A percentile compares a stretch with the other conserved stretches of the same genome.
Conservation (phyloP, 768 basidiomycete genomes). For the Lactarius indigo region DNA sequence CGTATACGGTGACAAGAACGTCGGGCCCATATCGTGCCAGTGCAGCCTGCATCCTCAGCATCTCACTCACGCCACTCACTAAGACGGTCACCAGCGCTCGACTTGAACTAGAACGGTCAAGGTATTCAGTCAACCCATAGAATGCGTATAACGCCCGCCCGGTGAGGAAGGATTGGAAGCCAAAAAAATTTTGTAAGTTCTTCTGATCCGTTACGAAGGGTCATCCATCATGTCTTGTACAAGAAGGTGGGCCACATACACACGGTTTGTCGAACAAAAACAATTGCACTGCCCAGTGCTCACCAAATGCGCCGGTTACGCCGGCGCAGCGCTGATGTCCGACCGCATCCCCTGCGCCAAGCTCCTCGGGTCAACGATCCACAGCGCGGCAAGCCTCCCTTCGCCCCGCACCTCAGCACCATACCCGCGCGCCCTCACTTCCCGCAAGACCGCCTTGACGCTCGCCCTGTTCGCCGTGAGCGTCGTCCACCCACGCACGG, state of each 20-base stretch:
- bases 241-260: neutral
- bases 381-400: slow-evolving; percentile 42
- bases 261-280: neutral
- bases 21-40: neutral
- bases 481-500: slow-evolving; percentile 73
- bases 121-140: neutral
- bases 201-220: too few species aligned
- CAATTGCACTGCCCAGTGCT: neutral
- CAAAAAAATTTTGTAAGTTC: neutral
- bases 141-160: neutral
- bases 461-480: slow-evolving; percentile 82
- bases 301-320: slow-evolving; percentile 4
- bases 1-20: neutral
- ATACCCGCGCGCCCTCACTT: slow-evolving; percentile 45
- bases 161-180: neutral
- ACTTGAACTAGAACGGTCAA: neutral
- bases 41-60: neutral
- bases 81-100: neutral
- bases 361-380: slow-evolving; percentile 79
- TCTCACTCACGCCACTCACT: neutral
- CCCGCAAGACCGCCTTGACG: slow-evolving; percentile 68
- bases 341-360: slow-evolving; percentile 58
- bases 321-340: slow-evolving; percentile 27
- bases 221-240: too few species aligned
- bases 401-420: slow-evolving; percentile 15